Percentiles rank a stretch among this genome's conserved stretches.
phyloP scores from a whole-genome alignment of 306 rosid genomes.

The Cyclanthera cordifolia region DNA sequence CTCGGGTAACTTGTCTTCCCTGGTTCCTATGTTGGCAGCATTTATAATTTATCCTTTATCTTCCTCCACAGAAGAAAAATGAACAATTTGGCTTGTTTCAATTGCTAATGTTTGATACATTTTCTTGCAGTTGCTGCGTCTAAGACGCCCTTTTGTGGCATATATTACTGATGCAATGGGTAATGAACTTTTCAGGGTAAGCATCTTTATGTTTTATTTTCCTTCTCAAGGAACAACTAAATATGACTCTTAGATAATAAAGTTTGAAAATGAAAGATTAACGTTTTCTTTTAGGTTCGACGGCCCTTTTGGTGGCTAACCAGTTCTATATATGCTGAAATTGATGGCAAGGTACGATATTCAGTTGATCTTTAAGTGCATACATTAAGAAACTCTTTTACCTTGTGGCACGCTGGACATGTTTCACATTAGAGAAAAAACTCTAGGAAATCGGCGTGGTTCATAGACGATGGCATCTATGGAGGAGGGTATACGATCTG shows the following conservation, averaged over 20 bases:
- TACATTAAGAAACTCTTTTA: slow-evolving; percentile 5
- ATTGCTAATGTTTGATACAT: slow-evolving; percentile 14
- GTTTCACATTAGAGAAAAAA: slow-evolving; percentile 20
- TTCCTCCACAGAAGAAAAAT: slow-evolving; percentile 5
- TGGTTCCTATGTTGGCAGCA: not conserved
- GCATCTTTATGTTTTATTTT: slow-evolving; percentile 15
- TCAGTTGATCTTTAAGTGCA: slow-evolving; percentile 5
- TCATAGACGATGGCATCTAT: slow-evolving; percentile 94
- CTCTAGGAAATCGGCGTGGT: slow-evolving; percentile 87
- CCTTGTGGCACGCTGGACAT: slow-evolving; percentile 15
- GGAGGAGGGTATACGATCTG: slow-evolving; percentile 94
- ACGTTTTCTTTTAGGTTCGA: slow-evolving; percentile 48
- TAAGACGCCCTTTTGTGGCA: slow-evolving; percentile 88
- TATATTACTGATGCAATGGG: slow-evolving; percentile 66
- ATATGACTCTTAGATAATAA: not conserved
- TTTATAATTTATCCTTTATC: not conserved
- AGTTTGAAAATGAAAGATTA: slow-evolving; percentile 17
- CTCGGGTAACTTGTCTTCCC: not conserved
- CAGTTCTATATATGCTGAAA: slow-evolving; percentile 88
- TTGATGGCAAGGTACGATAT: slow-evolving; percentile 75
- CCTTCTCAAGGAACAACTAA: not conserved
- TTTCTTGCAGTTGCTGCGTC: slow-evolving; percentile 61
- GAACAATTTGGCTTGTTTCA: not conserved
- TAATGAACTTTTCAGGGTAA: slow-evolving; percentile 76
- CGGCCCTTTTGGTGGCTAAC: slow-evolving; percentile 99